Evolutionary conservation across 352 stramenopile genomes (phyloP), one percentile per base, ranked within the genome.

Genomic region (Phytopythium kandeliae): DNA sequence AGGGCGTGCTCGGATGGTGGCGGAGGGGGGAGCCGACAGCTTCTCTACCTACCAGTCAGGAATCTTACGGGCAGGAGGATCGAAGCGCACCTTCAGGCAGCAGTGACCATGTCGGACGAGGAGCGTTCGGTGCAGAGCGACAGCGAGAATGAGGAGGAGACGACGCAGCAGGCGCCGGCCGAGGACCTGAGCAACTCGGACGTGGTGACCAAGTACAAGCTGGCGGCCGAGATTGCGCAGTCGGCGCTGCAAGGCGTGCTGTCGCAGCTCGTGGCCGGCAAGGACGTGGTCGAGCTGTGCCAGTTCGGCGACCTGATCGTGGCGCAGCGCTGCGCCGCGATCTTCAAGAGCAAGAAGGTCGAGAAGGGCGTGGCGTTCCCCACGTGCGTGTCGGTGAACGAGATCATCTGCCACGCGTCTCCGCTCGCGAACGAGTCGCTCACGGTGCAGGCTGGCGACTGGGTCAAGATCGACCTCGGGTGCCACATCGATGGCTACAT

Each of bases 401-500:
- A 99, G 65, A 78, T 97, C 50, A 87, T 99, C 41, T 99, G 97
- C 78, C 98, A 99, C 79, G 96, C 91, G 74, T 98, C 94, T 46
- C 97, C 97, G 2, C 79, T 99, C 33, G 54, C 76, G n/a, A 89
- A 64, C 45, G 89, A 97, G 50, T 96, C 83, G 24, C 44, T 86
- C 37, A 58, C 37, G 31, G 58, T 95, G 25, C 72, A 91, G 70
- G 85, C 79, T 16, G 85, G 85, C 34, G 85, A 95, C 69, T 92
- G 82, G 82, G 85, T 95, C 59, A 95, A 95, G 69, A 92, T 95
- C 58, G 97, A 99, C 81, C 68, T 99, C 40, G 97, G 97, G 49
- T 99, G 96, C 71, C 97, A 99, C 85, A 97, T 99, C 65, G 97
- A 99, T 67, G 97, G 97, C 54, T 99, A 98, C 86, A 98, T 99